Conservation (phyloP, 1,284 basidiomycete species). For the Apiotrichum sp. region DNA sequence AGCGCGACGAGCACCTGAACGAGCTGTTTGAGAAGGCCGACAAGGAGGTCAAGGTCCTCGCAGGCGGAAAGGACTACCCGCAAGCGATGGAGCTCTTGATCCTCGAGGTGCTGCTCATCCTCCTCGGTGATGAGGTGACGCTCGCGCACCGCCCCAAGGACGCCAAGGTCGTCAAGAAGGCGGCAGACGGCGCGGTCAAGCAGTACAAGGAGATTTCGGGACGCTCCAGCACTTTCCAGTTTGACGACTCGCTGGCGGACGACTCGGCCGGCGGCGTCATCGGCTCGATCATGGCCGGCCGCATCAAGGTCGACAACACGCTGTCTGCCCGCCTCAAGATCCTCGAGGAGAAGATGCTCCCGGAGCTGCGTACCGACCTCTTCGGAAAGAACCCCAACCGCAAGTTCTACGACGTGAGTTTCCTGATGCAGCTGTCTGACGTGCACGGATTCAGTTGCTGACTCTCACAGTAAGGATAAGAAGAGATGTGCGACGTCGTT, state of each 20-base stretch:
- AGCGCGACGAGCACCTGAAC: constrained; percentile 79
- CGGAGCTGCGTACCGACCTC: constrained; percentile 76
- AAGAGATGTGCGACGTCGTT: not conserved
- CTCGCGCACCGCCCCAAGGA: constrained; percentile 42
- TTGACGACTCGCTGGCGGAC: constrained; percentile 63
- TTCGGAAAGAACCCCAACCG: constrained; percentile 81
- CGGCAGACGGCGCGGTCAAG: constrained; percentile 28
- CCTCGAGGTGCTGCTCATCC: constrained; percentile 63
- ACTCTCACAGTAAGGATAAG: not conserved
- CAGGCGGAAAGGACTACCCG: constrained; percentile 65
- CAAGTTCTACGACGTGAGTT: constrained; percentile 63
- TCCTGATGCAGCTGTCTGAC: not conserved
- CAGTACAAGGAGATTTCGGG: constrained; percentile 57
- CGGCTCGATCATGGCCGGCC: constrained; percentile 61
- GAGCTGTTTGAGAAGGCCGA: constrained; percentile 77
- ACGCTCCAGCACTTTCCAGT: constrained; percentile 56
- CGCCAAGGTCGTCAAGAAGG: constrained; percentile 33
- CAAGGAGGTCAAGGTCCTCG: constrained; percentile 58
- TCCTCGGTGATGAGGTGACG: constrained; percentile 63
- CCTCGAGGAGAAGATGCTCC: constrained; percentile 89
- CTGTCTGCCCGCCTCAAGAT: constrained; percentile 79
- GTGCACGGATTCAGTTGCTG: not conserved
- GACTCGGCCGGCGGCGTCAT: constrained; percentile 79
- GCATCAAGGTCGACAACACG: constrained; percentile 87
- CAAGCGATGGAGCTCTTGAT: constrained; percentile 75